Evolutionary conservation across 2,329 filamentous ascomycete genomes (phyloP), one percentile per base, ranked within the genome.

Genomic region (Stachybotrys elegans): DNA sequence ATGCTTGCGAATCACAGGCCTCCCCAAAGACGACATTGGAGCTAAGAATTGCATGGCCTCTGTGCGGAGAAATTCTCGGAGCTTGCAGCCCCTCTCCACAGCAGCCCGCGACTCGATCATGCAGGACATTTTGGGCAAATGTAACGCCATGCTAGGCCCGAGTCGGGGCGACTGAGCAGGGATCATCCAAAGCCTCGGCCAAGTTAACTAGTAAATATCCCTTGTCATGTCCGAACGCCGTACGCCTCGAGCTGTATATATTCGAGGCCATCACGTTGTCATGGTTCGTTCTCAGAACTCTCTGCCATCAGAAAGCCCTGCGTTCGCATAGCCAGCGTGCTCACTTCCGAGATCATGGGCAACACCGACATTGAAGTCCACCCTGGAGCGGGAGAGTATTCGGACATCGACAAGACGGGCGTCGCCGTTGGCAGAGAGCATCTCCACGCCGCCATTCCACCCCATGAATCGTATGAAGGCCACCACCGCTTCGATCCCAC

Each of bases 401-500:
- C 50, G 46, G 57, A 59, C 31, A 46, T 54, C 42, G 44, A 47
- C 46, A 60, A 60, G 45, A 35, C 40, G 13, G n/a, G n/a, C n/a
- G 51, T 61, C 46, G 58, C 56, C 17, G 59, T 70, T 43, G 68
- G 68, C 9, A 65, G 68, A 17, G 57, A 66, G 44, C 58, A 69
- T 27, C 57, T 71, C 39, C 57, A 61, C 41, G 44, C 53, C 5
- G 46, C 55, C 16, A 29, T 61, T 2, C 55, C 58, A 6, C 59
- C 59, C 17, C 59, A 62, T 22, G 54, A 48, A 9, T 45, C 53
- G 13, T 71, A 71, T 45, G 69, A 72, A 42, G 68, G 68, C 31
- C 53, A 54, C 23, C 69, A 71, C 50, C 61, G 68, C 34, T 71
- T 59, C 54, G 68, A 71, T 45, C 64, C 66, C 0, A 40, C 55